Conservation (phyloP, 306 rosid genomes). For the Rosa multiflora region DNA sequence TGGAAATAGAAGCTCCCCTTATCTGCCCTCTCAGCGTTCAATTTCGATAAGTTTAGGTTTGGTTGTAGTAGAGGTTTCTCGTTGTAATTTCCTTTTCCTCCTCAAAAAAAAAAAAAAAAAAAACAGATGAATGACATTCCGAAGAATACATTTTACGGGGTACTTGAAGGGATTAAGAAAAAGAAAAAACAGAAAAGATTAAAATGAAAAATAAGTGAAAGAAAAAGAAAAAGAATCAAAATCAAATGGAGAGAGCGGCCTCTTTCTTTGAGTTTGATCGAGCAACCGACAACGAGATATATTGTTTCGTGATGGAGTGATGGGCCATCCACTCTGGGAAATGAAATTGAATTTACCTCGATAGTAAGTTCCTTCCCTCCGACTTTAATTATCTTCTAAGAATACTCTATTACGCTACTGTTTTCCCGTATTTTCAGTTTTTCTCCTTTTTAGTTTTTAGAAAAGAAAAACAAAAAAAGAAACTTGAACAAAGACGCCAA, state of each 20-base stretch:
- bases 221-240: not conserved
- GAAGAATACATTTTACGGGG: too few species aligned
- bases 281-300: not conserved
- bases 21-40: too few species aligned
- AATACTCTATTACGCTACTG: slow-evolving; percentile 13
- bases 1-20: too few species aligned
- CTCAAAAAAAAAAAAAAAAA: too few species aligned
- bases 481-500: not conserved
- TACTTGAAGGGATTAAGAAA: too few species aligned
- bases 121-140: too few species aligned
- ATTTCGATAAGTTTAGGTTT: too few species aligned
- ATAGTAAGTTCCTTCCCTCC: slow-evolving; percentile 4
- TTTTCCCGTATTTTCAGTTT: not conserved
- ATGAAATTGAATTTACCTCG: not conserved
- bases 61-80: too few species aligned
- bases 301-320: not conserved
- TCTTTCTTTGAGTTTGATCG: not conserved
- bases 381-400: slow-evolving; percentile 10
- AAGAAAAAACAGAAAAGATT: too few species aligned
- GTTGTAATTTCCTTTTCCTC: too few species aligned
- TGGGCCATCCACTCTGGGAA: not conserved
- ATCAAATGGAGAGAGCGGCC: not conserved
- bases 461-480: not conserved
- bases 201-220: too few species aligned
- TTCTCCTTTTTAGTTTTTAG: not conserved